phyloP scores from a whole-genome alignment of 257 asterid genomes.

The Jacaranda copaia region DNA sequence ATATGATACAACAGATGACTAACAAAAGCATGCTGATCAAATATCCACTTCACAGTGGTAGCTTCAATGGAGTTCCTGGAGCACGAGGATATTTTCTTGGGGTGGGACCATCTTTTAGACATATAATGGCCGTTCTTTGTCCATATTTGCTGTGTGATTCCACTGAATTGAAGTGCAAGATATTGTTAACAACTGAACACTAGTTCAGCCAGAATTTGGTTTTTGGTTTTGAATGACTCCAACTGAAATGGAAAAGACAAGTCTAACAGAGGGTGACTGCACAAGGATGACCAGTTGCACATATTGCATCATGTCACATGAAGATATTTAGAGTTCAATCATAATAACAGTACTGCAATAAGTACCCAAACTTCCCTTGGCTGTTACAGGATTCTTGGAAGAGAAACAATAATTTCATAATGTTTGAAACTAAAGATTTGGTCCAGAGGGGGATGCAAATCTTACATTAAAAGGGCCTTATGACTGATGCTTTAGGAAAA shows the following conservation, averaged over 20 bases:
- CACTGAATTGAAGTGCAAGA: slow-evolving; percentile 57
- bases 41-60: slow-evolving; percentile 60
- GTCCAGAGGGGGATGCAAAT: background rate
- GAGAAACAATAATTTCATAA: background rate
- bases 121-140: slow-evolving; percentile 85
- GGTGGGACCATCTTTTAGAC: slow-evolving; percentile 73
- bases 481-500: background rate
- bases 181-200: slow-evolving; percentile 24
- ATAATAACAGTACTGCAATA: slow-evolving; percentile 13
- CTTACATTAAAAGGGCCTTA: background rate
- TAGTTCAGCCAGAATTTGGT: slow-evolving; percentile 15
- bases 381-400: background rate
- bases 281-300: background rate
- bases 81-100: slow-evolving; percentile 87
- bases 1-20: slow-evolving; percentile 9
- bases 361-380: slow-evolving; percentile 10
- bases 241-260: slow-evolving; percentile 11
- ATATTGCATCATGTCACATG: background rate
- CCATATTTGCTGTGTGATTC: slow-evolving; percentile 90
- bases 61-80: slow-evolving; percentile 88
- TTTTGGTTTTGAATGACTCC: slow-evolving; percentile 4
- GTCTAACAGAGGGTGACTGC: background rate
- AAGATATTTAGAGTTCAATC: slow-evolving; percentile 13
- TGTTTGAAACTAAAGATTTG: background rate
- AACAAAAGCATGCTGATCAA: slow-evolving; percentile 21